Conservation (phyloP, 108 stramenopile species). For the Chaetoceros muelleri region DNA sequence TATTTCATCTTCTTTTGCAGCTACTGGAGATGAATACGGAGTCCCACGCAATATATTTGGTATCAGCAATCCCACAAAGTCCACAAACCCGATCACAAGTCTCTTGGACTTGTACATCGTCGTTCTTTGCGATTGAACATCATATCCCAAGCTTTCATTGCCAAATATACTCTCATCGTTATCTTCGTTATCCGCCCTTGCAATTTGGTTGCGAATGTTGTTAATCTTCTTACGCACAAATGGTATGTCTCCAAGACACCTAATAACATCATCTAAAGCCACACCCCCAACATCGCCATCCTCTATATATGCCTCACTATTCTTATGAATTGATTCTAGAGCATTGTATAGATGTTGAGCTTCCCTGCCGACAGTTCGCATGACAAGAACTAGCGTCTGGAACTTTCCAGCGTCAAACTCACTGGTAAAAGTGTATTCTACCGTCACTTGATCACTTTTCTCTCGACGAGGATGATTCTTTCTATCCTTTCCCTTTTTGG, state of each 20-base stretch:
- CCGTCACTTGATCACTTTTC: slow-evolving; percentile 14
- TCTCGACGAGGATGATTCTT: background rate
- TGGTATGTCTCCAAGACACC: slow-evolving; percentile 35
- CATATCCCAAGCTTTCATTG: too few species aligned
- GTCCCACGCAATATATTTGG: slow-evolving; percentile 13
- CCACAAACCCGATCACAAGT: slow-evolving; percentile 41
- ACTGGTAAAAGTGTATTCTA: slow-evolving; percentile 49
- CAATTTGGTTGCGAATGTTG: slow-evolving; percentile 5
- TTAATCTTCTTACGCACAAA: slow-evolving; percentile 3
- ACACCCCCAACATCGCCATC: slow-evolving; percentile 12
- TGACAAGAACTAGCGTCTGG: slow-evolving; percentile 48
- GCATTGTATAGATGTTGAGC: slow-evolving; percentile 40
- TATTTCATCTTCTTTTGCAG: background rate
- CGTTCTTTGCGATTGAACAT: slow-evolving; percentile 5
- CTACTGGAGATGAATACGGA: slow-evolving; percentile 12
- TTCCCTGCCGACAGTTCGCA: slow-evolving; percentile 37
- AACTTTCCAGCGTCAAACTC: slow-evolving; percentile 58
- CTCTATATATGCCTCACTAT: slow-evolving; percentile 24
- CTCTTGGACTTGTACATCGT: slow-evolving; percentile 26
- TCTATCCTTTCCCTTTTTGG: background rate
- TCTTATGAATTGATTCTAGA: slow-evolving; percentile 40
- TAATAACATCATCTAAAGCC: slow-evolving; percentile 66
- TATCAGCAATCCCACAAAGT: slow-evolving; percentile 59
- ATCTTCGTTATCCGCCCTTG: background rate
- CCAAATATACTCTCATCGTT: background rate